Conservation (phyloP, 352 stramenopile species). For the Globisporangium echinulatum region DNA sequence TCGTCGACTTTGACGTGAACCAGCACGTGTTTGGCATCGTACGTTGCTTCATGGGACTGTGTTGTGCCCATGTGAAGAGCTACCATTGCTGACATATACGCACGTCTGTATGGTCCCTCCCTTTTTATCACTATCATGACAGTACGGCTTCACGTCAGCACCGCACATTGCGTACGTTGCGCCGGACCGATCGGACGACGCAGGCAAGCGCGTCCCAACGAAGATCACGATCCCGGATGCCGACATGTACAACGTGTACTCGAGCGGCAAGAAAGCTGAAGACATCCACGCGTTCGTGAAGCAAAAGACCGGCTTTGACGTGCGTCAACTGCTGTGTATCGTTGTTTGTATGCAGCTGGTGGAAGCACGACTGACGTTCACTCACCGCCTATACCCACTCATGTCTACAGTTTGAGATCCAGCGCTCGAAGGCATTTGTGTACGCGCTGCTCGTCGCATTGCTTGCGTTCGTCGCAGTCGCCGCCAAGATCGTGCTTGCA, state of each 20-base stretch:
- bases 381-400: background rate
- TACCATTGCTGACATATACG: background rate
- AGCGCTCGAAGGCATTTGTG: conserved; percentile 64
- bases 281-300: conserved; percentile 65
- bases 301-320: conserved; percentile 80
- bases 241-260: conserved; percentile 80
- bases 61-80: background rate
- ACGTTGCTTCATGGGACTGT: conserved; percentile 1
- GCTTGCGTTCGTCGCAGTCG: conserved; percentile 28
- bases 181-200: conserved; percentile 50
- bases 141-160: conserved; percentile 78
- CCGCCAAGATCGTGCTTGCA: conserved; percentile 51
- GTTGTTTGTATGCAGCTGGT: background rate
- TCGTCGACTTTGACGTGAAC: conserved; percentile 76
- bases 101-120: too few species aligned
- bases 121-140: background rate
- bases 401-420: conserved; percentile 32
- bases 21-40: conserved; percentile 62
- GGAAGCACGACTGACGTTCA: background rate
- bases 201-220: conserved; percentile 32
- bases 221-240: conserved; percentile 47
- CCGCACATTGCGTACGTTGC: conserved; percentile 72
- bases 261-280: conserved; percentile 64
- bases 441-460: conserved; percentile 35
- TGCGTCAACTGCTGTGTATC: conserved; percentile 9